Conservation (phyloP, 208 protist species). For the Naegleria fowleri region DNA sequence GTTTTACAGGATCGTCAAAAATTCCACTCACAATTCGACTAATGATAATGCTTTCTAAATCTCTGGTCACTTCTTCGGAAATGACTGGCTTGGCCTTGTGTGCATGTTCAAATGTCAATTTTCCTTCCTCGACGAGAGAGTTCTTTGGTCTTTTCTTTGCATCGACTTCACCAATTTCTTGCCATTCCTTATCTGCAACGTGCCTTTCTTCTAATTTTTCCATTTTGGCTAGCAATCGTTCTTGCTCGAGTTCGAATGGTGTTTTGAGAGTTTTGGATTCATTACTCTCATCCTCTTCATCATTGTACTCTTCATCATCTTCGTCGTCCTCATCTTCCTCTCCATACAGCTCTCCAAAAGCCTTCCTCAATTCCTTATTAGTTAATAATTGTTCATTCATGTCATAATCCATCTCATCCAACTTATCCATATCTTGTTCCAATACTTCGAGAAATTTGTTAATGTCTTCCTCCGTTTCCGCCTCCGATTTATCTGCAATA, state of each 20-base stretch:
- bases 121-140: background rate
- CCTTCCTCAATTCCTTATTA: background rate
- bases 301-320: background rate
- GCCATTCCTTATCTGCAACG: conserved; percentile 6
- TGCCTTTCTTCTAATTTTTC: conserved; percentile 21
- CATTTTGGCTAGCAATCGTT: background rate
- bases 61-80: background rate
- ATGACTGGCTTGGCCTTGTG: background rate
- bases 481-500: background rate
- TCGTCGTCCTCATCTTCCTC: background rate
- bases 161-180: background rate
- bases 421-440: background rate
- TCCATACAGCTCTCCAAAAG: background rate
- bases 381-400: background rate
- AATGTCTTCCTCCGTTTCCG: background rate
- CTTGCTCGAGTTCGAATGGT: background rate
- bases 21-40: background rate
- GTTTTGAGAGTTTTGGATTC: background rate
- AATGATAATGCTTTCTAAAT: conserved; percentile 23
- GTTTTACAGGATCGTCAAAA: conserved; percentile 21
- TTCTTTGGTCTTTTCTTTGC: conserved; percentile 10
- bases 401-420: conserved; percentile 1
- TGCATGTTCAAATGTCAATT: conserved; percentile 1
- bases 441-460: background rate
- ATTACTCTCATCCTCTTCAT: background rate